Conservation (phyloP, 2,329 filamentous ascomycete species). For the Rutstroemia sp. region DNA sequence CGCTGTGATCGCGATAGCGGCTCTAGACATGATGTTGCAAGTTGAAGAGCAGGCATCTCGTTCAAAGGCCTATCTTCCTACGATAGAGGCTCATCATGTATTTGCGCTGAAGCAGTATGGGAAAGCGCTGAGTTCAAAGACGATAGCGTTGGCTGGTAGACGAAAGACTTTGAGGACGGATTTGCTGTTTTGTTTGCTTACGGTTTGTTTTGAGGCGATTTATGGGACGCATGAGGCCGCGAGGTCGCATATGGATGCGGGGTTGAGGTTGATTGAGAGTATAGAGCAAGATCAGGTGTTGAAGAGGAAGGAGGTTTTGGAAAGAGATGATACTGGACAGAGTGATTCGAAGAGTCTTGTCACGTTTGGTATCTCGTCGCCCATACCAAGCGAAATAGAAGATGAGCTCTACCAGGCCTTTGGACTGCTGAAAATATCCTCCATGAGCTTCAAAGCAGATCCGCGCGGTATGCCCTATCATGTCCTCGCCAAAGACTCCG, state of each 20-base stretch:
- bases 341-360: not conserved
- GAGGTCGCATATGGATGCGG: not conserved
- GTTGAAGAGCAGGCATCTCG: not conserved
- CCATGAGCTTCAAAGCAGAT: not conserved
- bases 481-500: not conserved
- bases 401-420: not conserved
- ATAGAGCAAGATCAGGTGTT: not conserved
- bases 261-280: not conserved
- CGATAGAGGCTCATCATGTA: not conserved
- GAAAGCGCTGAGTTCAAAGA: not conserved
- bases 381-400: not conserved
- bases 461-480: not conserved
- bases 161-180: not conserved
- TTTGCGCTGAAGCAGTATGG: not conserved
- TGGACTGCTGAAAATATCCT: not conserved
- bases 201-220: not conserved
- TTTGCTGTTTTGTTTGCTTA: not conserved
- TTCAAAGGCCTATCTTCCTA: not conserved
- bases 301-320: not conserved
- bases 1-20: not conserved
- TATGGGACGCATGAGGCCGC: not conserved
- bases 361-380: constrained; percentile 1
- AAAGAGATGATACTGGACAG: not conserved
- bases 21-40: not conserved
- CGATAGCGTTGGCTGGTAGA: not conserved